These are phyloP conservation scores for Peniophora sp. DNA, from an alignment of 1,284 basidiomycete species.

Conservation along the genomic window DNA sequence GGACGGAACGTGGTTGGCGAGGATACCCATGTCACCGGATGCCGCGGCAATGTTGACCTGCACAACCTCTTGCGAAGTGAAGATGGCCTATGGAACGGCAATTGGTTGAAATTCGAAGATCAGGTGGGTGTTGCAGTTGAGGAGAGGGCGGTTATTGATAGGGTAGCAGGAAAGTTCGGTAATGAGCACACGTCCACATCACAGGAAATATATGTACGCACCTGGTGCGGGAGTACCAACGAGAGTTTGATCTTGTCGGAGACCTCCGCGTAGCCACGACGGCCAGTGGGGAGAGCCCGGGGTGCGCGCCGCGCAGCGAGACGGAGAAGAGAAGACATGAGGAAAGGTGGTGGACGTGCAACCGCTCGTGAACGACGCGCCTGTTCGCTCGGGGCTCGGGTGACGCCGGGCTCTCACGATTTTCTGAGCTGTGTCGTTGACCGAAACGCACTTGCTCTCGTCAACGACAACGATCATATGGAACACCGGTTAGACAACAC, in stretches of 20 bases:
- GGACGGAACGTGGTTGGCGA: slow-evolving; percentile 93
- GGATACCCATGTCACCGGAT: slow-evolving; percentile 97
- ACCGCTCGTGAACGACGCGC: neutral
- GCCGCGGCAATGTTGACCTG: slow-evolving; percentile 92
- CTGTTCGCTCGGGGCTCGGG: neutral
- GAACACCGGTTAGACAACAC: too few species aligned
- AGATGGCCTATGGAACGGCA: slow-evolving; percentile 40
- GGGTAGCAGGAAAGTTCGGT: too few species aligned
- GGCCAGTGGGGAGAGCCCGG: slow-evolving; percentile 41
- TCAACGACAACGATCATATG: neutral
- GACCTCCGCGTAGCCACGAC: slow-evolving; percentile 84
- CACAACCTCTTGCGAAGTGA: slow-evolving; percentile 79
- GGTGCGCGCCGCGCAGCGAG: slow-evolving; percentile 55
- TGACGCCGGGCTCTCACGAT: slow-evolving; percentile 2
- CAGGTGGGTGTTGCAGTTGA: neutral
- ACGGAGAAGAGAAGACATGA: slow-evolving; percentile 70
- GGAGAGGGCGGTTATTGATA: slow-evolving; percentile 8
- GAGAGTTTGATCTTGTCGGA: slow-evolving; percentile 85
- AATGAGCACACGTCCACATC: too few species aligned
- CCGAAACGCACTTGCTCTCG: neutral
- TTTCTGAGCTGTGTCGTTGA: neutral
- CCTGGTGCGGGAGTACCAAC: slow-evolving; percentile 89
- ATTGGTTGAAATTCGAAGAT: neutral
- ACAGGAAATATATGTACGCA: slow-evolving; percentile 30
- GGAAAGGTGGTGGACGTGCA: slow-evolving; percentile 12